phyloP scores from a whole-genome alignment of 192 early-diverging fungal genomes.

The Phlyctochytrium bullatum region DNA sequence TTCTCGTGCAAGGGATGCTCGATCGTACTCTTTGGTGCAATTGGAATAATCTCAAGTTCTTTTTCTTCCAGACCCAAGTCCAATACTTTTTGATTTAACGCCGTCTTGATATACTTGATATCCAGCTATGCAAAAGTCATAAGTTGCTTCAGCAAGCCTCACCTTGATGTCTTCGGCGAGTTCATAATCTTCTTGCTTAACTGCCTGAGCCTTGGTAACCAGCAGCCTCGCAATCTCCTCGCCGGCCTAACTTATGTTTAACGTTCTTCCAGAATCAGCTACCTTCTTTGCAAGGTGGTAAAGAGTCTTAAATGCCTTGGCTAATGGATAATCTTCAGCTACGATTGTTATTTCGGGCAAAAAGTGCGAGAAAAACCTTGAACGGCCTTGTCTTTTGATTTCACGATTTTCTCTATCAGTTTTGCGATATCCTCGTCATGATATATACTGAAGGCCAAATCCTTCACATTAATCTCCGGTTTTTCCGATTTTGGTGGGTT shows the following conservation, averaged over 20 bases:
- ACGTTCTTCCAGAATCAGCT: conserved; percentile 12
- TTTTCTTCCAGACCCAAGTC: background rate
- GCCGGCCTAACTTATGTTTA: conserved; percentile 27
- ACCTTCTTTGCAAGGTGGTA: conserved; percentile 49
- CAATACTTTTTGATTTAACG: background rate
- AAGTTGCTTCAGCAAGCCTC: background rate
- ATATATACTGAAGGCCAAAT: conserved; percentile 23
- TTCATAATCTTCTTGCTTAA: conserved; percentile 73
- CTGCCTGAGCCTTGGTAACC: conserved; percentile 54
- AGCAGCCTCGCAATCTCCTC: conserved; percentile 54
- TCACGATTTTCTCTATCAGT: conserved; percentile 37
- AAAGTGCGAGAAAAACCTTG: too few relatives aligned
- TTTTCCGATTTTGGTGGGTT: conserved; percentile 22
- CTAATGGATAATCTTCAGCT: conserved; percentile 34
- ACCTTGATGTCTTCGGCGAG: conserved; percentile 71
- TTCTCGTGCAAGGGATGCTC: too few relatives aligned
- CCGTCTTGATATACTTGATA: background rate
- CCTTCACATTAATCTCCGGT: conserved; percentile 2
- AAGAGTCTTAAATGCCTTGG: conserved; percentile 61
- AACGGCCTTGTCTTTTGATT: conserved; percentile 59
- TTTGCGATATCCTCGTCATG: conserved; percentile 37
- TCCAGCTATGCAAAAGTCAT: background rate
- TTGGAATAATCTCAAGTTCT: background rate
- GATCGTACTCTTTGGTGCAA: too few relatives aligned
- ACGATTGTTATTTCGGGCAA: too few relatives aligned